Base-by-base conservation (phyloP, 2,329 filamentous ascomycete species). In the Botrytis galanthina region DNA sequence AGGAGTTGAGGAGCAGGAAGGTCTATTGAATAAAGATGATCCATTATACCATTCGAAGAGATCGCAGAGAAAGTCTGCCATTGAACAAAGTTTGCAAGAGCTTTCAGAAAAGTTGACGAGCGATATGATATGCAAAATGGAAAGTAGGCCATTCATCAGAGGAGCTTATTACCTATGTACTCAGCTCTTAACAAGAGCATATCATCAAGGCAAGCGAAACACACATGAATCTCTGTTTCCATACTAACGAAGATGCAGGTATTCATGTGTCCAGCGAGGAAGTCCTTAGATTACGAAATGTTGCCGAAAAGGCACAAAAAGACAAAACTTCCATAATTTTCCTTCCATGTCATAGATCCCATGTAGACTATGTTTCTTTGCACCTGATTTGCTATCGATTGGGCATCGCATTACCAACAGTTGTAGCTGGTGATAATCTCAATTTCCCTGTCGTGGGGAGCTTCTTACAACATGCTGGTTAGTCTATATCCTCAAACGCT, bases 81-180 rank as follows among this genome's bases (percentile, higher is more conserved):
- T 98, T 73, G 90, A 94, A 80, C 85, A 86, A 54, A 91, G 91
- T 73, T 84, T 99, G 63, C 87, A 90, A 72, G 91, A 97, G 80
- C 91, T 98, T 7, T 92, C 93, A 6, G 93, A 96, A 76, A 91
- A 92, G 77, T 91, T 96, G 88, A 93, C 94, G 37, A 94, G 97
- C 80, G 90, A 92, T 76, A 98, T 99, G 96, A 98, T 99, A 75
- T 98, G 95, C 88, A 99, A 99, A 84, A 95, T 98, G 87, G 96
- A 99, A 83, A 97, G 92, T 85, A 97, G 95, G 81, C 86, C 89
- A 3, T 98, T 98, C 80, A 97, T 99, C 78, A 87, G 96, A 67
- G 90, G 93, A 37, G 95, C 96, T 64, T 98, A 98, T 81, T 99
- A 98, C 81, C 81, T 97, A 57, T 87, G 86, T 66, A 97, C 95